Conservation (phyloP, 768 basidiomycete genomes). For the Hydnomerulius pinastri region DNA sequence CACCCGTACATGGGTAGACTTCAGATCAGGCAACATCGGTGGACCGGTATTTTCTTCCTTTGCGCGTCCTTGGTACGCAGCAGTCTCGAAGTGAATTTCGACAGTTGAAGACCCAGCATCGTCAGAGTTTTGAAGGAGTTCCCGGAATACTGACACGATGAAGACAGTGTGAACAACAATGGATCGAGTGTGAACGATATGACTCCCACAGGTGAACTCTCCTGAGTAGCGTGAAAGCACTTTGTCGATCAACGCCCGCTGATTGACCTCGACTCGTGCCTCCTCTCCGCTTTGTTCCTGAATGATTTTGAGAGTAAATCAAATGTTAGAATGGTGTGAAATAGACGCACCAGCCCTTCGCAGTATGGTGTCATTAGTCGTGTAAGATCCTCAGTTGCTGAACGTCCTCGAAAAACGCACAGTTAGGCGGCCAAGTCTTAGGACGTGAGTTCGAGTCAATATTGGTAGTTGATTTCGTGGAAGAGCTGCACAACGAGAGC, state of each 20-base stretch:
- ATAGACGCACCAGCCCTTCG: no score
- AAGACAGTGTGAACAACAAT: no score
- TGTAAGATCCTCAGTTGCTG: no score
- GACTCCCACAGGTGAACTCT: slow-evolving; percentile 94
- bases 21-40: slow-evolving; percentile 58
- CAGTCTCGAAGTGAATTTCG: slow-evolving; percentile 80
- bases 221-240: slow-evolving; percentile 91
- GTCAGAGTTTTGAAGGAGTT: slow-evolving; percentile 94
- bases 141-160: slow-evolving; percentile 56
- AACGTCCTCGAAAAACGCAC: no score
- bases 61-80: slow-evolving; percentile 42
- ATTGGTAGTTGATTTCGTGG: no score
- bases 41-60: slow-evolving; percentile 8
- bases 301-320: no score
- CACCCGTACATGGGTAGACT: slow-evolving; percentile 50
- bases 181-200: slow-evolving; percentile 84
- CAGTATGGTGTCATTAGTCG: no score
- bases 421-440: no score
- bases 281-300: slow-evolving; percentile 30
- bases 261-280: slow-evolving; percentile 83
- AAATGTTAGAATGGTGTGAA: no score
- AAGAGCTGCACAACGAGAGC: no score
- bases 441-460: no score
- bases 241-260: slow-evolving; percentile 92
- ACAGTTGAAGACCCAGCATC: slow-evolving; percentile 78